Base-by-base conservation (phyloP, 108 stramenopile genomes). In the Chaetoceros tenuissimus region DNA sequence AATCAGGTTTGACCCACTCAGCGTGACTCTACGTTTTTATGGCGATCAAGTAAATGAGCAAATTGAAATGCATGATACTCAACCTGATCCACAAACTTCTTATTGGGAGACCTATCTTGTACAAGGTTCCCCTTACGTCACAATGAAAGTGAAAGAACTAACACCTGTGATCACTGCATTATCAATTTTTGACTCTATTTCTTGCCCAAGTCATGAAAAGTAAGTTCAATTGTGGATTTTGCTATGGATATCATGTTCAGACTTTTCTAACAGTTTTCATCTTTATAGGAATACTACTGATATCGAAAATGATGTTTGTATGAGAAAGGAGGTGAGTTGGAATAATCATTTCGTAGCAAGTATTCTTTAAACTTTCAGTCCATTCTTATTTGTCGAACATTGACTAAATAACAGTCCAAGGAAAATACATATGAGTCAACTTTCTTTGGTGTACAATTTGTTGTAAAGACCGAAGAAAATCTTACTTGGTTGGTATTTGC, bases 381-480 rank as follows among this genome's bases (percentile, higher is more conserved):
- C n/a, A n/a, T n/a, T n/a, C n/a, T n/a, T n/a, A n/a, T n/a, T n/a
- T n/a, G n/a, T n/a, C n/a, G n/a, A n/a, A n/a, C n/a, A n/a, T n/a
- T n/a, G n/a, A n/a, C n/a, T n/a, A n/a, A n/a, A n/a, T n/a, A n/a
- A n/a, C n/a, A n/a, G n/a, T n/a, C n/a, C n/a, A n/a, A n/a, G n/a
- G n/a, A n/a, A n/a, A n/a, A n/a, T n/a, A n/a, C n/a, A n/a, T n/a
- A n/a, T n/a, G n/a, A n/a, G n/a, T n/a, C n/a, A n/a, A n/a, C n/a
- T n/a, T n/a, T n/a, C n/a, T n/a, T n/a, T n/a, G 89, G 89, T 28
- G 78, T 84, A 30, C 89, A 85, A 55, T 92, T 92, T 55, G 57
- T 92, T 22, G 61, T 85, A 0, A 70, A 69, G 43, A 79, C 81
- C 24, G 66, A 71, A 51, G 86, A 92, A 60, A 71, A 71, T 16